These are phyloP conservation scores for Xylariaceae sp. DNA, from an alignment of 2,329 filamentous ascomycete species.

Conservation along the genomic window DNA sequence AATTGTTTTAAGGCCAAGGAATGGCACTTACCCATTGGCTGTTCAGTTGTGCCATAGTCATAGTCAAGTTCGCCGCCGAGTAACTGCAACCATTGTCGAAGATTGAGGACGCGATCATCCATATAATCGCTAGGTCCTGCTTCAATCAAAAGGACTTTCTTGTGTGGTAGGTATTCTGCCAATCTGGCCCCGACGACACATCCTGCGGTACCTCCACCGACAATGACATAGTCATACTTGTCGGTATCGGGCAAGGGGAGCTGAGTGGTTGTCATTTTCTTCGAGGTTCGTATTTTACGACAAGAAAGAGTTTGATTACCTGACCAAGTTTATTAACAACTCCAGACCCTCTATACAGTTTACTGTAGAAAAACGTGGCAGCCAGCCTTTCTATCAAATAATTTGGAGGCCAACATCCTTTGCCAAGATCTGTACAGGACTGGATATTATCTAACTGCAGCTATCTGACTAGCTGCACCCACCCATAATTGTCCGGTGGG, in stretches of 20 bases:
- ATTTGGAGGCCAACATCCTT: slow-evolving; percentile 18
- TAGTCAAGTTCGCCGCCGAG: slow-evolving; percentile 90
- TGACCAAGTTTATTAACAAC: background rate
- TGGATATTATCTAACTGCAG: slow-evolving; percentile 15
- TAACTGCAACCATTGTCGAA: slow-evolving; percentile 86
- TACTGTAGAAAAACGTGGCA: slow-evolving; percentile 3
- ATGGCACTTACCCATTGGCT: slow-evolving; percentile 70
- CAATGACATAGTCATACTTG: slow-evolving; percentile 83
- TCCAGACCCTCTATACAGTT: background rate
- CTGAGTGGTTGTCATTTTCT: slow-evolving; percentile 65
- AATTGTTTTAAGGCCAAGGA: background rate
- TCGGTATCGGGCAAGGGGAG: slow-evolving; percentile 69
- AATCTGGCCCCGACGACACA: slow-evolving; percentile 83
- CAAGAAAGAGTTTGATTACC: background rate
- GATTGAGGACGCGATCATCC: slow-evolving; percentile 83
- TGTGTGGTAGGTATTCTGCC: slow-evolving; percentile 82
- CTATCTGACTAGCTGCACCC: slow-evolving; percentile 22
- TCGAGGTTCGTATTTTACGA: background rate
- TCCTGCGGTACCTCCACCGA: slow-evolving; percentile 85
- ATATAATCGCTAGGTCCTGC: slow-evolving; percentile 88
- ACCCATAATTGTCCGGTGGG: slow-evolving; percentile 7
- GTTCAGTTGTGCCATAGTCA: slow-evolving; percentile 87
- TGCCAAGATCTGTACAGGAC: slow-evolving; percentile 20
- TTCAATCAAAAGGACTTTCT: slow-evolving; percentile 83
- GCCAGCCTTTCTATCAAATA: slow-evolving; percentile 8